These are phyloP conservation scores for Aristolochia fimbriata DNA, from an alignment of 164 flowering plant genomes.

Conservation along the genomic window DNA sequence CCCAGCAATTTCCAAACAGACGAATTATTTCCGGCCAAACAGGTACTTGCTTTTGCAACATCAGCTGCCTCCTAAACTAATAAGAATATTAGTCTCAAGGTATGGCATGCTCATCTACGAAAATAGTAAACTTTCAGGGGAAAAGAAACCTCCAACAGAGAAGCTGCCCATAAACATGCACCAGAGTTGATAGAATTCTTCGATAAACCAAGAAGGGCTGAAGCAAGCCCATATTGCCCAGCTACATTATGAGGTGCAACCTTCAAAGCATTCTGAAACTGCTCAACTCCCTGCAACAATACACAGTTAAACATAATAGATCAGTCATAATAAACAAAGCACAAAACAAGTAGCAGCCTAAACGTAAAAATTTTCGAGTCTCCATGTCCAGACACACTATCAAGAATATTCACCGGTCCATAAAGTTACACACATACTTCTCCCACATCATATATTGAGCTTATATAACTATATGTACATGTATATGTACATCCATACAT, in stretches of 20 bases:
- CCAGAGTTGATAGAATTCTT: conserved; percentile 66
- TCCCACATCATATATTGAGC: no score
- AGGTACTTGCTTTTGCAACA: conserved; percentile 25
- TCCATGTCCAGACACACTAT: neutral
- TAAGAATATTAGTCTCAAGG: neutral
- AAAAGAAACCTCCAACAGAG: conserved; percentile 55
- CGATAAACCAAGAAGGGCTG: conserved; percentile 67
- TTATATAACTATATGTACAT: neutral
- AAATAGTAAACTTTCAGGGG: no score
- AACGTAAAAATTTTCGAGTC: neutral
- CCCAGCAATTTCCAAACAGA: conserved; percentile 68
- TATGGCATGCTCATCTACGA: no score
- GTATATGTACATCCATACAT: neutral
- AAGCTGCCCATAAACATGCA: conserved; percentile 79
- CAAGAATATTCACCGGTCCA: no score
- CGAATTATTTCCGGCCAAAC: conserved; percentile 34
- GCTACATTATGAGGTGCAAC: conserved; percentile 57
- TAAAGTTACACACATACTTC: no score
- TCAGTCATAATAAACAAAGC: neutral
- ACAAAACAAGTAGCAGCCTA: neutral
- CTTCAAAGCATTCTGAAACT: conserved; percentile 55
- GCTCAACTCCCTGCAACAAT: conserved; percentile 63
- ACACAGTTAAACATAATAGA: neutral
- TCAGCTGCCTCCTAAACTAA: conserved; percentile 53
- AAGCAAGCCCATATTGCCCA: conserved; percentile 82